Evolutionary conservation across 768 basidiomycete genomes (phyloP).

Genomic region (Mrakia blollopis): DNA sequence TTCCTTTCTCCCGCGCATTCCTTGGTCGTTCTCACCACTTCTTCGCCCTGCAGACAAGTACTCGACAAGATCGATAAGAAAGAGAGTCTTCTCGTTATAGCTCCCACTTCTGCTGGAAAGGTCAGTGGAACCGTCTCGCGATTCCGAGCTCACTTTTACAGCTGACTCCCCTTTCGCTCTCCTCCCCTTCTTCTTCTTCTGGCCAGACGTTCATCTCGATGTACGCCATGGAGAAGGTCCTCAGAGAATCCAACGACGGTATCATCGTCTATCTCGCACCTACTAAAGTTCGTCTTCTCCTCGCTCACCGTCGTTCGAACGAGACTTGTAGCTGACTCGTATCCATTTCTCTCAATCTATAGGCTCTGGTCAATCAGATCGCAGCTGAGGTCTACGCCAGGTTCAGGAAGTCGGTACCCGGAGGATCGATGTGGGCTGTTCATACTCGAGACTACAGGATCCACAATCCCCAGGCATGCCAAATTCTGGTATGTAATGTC

Average conservation of each 20-base stretch:
- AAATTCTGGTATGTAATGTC: not conserved
- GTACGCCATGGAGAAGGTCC: not conserved
- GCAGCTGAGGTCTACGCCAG: not conserved
- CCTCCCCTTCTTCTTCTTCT: not conserved
- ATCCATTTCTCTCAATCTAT: too few relatives aligned
- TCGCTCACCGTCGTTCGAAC: not conserved
- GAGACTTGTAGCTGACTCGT: too few relatives aligned
- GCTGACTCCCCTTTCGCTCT: not conserved
- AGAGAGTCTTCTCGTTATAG: not conserved
- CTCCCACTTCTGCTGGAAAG: not conserved
- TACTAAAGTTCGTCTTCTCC: not conserved
- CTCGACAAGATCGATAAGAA: not conserved
- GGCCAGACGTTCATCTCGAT: not conserved
- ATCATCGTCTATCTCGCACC: not conserved
- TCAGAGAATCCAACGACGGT: not conserved
- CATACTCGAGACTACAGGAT: not conserved
- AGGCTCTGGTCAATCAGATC: not conserved
- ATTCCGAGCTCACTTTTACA: not conserved
- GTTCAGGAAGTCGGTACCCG: not conserved
- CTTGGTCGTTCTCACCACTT: not conserved
- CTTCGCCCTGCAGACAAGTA: not conserved
- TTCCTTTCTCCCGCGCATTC: not conserved
- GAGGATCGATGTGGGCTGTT: not conserved
- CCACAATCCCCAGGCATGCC: not conserved
- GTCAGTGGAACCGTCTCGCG: not conserved